Evolutionary conservation across 208 protist species (phyloP), one percentile per base, ranked within the genome.

Genomic region (Trypanosoma lewisi): DNA sequence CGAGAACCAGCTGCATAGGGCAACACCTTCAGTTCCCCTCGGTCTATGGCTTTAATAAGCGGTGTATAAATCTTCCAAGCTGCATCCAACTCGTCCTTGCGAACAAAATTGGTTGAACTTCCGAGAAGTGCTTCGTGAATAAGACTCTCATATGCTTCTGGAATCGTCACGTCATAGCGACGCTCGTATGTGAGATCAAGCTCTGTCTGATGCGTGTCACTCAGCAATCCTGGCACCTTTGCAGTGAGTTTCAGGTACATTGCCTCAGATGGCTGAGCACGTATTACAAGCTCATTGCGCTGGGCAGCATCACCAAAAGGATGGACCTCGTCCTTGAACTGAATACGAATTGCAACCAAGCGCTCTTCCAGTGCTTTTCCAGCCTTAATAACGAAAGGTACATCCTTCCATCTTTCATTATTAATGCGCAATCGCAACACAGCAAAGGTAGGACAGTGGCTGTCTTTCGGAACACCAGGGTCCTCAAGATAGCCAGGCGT

Each of bases 391-490:
- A 97, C 87, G 68, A 98, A 97, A 21, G 94, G 94, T 21, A 97
- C 93, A 50, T 83, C 93, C n/a, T 90, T 61, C 96, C 96, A 98
- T 28, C 94, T 84, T 57, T 93, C 78, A 76, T 96, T 98, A 64
- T 97, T 89, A 63, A 98, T 93, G 57, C 73, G 62, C 11, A 98
- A 73, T 23, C 71, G 70, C 59, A 93, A 45, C 51, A 83, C 65
- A 19, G 86, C 92, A 68, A 96, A 97, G 14, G 96, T 98, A 51
- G 93, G 88, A 67, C 85, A 94, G 14, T 77, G 83, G 74, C 85
- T 89, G 53, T 56, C 80, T 47, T 80, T 73, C 9, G 83, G 77
- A 7, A 97, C 94, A 7, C 79, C 93, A 27, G 71, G 62, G 51
- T 97, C 89, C 8, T 97, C 88, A 4, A 86, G 78, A 73, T 97